Evolutionary conservation across 1,284 basidiomycete species (phyloP), one percentile per base, ranked within the genome.

Genomic region (Peniophora sp.): DNA sequence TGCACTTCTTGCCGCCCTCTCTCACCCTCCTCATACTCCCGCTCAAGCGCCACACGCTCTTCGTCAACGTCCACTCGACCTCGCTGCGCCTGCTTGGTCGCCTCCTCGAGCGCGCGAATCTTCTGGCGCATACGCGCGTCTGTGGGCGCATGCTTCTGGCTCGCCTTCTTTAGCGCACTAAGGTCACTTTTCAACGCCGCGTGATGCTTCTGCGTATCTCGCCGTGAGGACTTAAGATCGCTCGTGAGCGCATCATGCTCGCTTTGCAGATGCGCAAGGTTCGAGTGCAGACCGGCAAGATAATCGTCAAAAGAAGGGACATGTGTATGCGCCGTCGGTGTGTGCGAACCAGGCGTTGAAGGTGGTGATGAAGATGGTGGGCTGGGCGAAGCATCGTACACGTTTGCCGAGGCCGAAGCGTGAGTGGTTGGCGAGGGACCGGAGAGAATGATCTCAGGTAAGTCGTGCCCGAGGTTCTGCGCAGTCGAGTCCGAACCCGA

Each of bases 131-230:
- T 78, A 10, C 86, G 76, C 19, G 75, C 71, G 59, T 91, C 89
- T 0, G 74, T 74, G 2, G 77, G 72, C 0, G 74, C 68, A 52
- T 84, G 75, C 55, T 86, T 86, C 57, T 91, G 88, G 2, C 81
- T 79, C 2, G 85, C 75, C 1, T 85, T 77, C 62, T 83, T 85
- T 47, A 91, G 72, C 0, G 75, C 74, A 38, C 90, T 84, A 50
- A 90, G 89, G 65, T 90, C 87, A 5, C 79, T 72, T 11, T 85
- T 83, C 24, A 90, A 70, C 2, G 78, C 76, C 0, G 85, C 78
- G 44, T 89, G 83, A 0, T 81, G 79, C 58, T 87, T 87, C 59
- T 90, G 87, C 0, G 85, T 72, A 49, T 90, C 87, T 5, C 81
- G 77, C 45, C 87, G 74, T 0, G 83, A 74, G 5, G 79, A 62